Evolutionary conservation across 148 eudicot genomes (phyloP).

Genomic region (Bassia scoparia): DNA sequence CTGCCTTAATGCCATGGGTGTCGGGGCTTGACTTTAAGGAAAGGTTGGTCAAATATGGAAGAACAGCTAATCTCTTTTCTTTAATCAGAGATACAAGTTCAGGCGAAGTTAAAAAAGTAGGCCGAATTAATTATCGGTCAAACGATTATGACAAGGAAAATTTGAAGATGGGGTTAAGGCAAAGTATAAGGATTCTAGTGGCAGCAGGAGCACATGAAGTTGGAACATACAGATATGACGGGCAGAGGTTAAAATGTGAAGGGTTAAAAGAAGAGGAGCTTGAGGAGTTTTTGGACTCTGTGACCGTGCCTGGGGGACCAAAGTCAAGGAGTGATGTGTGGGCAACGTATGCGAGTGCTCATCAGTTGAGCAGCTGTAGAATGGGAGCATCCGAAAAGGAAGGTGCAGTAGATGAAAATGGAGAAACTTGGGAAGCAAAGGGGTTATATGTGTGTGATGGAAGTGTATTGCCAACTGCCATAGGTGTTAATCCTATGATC

Average conservation of each 20-base stretch:
- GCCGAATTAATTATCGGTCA: constrained; percentile 36
- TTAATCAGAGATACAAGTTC: constrained; percentile 54
- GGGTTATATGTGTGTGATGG: constrained; percentile 76
- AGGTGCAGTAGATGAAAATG: constrained; percentile 70
- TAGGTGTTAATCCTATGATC: constrained; percentile 91
- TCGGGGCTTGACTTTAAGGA: constrained; percentile 47
- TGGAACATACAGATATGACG: constrained; percentile 63
- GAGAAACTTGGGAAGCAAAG: constrained; percentile 85
- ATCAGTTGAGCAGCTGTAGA: constrained; percentile 89
- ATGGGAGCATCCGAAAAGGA: constrained; percentile 56
- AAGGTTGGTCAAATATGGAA: constrained; percentile 40
- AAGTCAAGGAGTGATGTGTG: too few species aligned
- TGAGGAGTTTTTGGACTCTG: constrained; percentile 54
- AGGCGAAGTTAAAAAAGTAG: constrained; percentile 40
- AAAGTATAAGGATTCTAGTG: constrained; percentile 53
- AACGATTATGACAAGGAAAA: constrained; percentile 38
- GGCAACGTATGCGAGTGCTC: constrained; percentile 67
- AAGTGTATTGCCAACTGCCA: constrained; percentile 70
- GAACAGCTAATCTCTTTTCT: constrained; percentile 53
- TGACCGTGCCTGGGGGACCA: constrained; percentile 52
- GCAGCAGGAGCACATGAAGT: constrained; percentile 87
- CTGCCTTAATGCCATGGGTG: constrained; percentile 51
- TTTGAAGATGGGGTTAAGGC: constrained; percentile 40
- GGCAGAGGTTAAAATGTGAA: constrained; percentile 48
- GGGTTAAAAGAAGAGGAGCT: constrained; percentile 41